Evolutionary conservation across 164 flowering plant genomes (phyloP), one percentile per base, ranked within the genome.

Genomic region (Nymphaea colorata): DNA sequence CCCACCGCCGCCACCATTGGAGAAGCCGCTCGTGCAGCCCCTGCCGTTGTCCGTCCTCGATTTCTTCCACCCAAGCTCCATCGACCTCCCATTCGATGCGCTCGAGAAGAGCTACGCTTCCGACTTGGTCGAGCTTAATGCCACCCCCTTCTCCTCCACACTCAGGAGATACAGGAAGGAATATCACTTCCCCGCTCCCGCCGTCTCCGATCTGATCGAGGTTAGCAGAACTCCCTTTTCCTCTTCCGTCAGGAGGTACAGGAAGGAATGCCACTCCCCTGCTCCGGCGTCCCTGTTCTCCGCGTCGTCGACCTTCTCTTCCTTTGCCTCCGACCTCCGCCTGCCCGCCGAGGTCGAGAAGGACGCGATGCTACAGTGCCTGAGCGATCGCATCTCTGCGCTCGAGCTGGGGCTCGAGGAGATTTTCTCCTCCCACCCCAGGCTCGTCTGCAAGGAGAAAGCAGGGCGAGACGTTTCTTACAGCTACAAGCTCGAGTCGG

Each of bases 401-500:
- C 79, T 84, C 47, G 88, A 84, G 80, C 69, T 80, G n/a, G 80
- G 80, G 42, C 63, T 80, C 18, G 82, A 76, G 61, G 60, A 68
- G 69, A 71, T 70, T 42, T 17, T 66, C 42, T 71, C 53, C 3
- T 74, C 68, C 74, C 67, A 5, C 51, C 51, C 59, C 18, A 68
- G 67, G 4, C 69, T 17, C 17, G 74, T 72, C 44, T 64, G 79
- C 73, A 81, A 77, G 79, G 79, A 79, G 67, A 66, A 75, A 41
- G 74, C 74, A 68, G 51, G 68, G 41, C 59, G 74, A 63, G 83
- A 82, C 10, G 41, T 73, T 2, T 85, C 82, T 42, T 69, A 86
- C 79, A 90, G 87, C 88, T 89, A 93, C 72, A 83, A 79, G 41
- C 82, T 78, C 89, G 68, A 66, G 51, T 76, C 87, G 17, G 91